Base-by-base conservation (phyloP, 108 stramenopile species). In the Ochromonas danica region DNA sequence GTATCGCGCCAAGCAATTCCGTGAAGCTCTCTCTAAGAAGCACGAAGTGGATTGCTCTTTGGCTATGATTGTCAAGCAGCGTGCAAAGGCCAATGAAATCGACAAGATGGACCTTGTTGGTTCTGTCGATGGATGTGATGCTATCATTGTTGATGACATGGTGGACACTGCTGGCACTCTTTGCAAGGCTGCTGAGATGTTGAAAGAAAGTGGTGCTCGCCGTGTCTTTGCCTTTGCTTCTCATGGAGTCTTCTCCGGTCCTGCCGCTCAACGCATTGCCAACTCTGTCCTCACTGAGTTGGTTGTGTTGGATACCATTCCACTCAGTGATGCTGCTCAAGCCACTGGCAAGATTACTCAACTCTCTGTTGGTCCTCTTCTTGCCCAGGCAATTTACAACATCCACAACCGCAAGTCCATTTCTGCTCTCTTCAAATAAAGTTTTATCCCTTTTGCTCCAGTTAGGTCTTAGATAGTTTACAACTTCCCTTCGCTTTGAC, bases 21-120 rank as follows among this genome's bases (percentile, higher is more conserved):
- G 97, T 83, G 98, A 99, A 86, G 86, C 88, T 38, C 43, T 80
- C 27, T 96, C 35, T 89, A 91, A 94, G 81, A 95, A 96, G 88
- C 95, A 93, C 81, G 96, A 95, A 31, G 85, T 94, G 6, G 96
- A 98, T 81, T 89, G 95, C 71, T 95, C 96, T 38, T 91, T 99
- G 31, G 98, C 98, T 75, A 98, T 99, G 96, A 99, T 99, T 89
- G 94, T 99, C 87, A 99, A 99, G 88, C 98, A 99, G 91, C 92
- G 98, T 63, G 94, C 96, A 57, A 90, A 94, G 14, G 94, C 97
- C 62, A 71, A 74, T 43, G 79, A 90, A 43, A 94, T 99, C 35
- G 96, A 95, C 79, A 87, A 88, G 45, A 99, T 99, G 98, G 97
- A 99, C 88, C 91, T 99, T 71, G 98, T 99, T 6, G 98, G 98